These are phyloP conservation scores for Starmera pachycereana DNA, from an alignment of 805 yeast genomes.

Conservation along the genomic window DNA sequence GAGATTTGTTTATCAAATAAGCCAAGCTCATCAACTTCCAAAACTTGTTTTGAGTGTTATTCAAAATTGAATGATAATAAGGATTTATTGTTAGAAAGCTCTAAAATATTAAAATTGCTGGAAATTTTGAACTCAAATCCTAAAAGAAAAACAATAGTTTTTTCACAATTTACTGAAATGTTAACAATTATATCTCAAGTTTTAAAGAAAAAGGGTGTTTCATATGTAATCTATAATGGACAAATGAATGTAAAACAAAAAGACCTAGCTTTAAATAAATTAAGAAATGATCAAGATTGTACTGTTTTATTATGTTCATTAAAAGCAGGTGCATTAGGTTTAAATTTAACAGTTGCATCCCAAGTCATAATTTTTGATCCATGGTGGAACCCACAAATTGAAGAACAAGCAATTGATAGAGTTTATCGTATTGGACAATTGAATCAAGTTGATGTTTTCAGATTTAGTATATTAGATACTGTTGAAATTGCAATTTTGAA, in stretches of 20 bases:
- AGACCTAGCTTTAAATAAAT: conserved; percentile 17
- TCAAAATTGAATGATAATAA: conserved; percentile 8
- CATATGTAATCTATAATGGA: conserved; percentile 27
- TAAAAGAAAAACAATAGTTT: conserved; percentile 32
- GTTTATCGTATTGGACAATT: conserved; percentile 87
- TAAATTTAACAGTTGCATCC: conserved; percentile 75
- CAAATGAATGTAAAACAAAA: conserved; percentile 20
- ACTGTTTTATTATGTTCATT: conserved; percentile 54
- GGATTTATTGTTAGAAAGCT: conserved; percentile 11
- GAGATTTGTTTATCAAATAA: conserved; percentile 12
- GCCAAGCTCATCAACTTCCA: conserved; percentile 7
- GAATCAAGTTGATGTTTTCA: conserved; percentile 54
- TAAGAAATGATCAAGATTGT: conserved; percentile 20
- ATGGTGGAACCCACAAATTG: conserved; percentile 92
- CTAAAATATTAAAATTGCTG: conserved; percentile 27
- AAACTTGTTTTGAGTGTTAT: conserved; percentile 2
- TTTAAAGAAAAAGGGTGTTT: conserved; percentile 21
- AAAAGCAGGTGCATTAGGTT: conserved; percentile 90
- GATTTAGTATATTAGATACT: conserved; percentile 69
- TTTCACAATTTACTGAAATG: conserved; percentile 32
- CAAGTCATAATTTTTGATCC: conserved; percentile 86
- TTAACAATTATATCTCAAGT: conserved; percentile 21
- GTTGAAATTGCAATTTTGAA: conserved; percentile 79
- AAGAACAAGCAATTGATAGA: conserved; percentile 84
- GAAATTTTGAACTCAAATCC: conserved; percentile 23